Percentiles rank a stretch among this genome's conserved stretches.
Evolutionary conservation across 2,329 filamentous ascomycete genomes (phyloP).

Genomic region (Pestalotiopsis sp.): DNA sequence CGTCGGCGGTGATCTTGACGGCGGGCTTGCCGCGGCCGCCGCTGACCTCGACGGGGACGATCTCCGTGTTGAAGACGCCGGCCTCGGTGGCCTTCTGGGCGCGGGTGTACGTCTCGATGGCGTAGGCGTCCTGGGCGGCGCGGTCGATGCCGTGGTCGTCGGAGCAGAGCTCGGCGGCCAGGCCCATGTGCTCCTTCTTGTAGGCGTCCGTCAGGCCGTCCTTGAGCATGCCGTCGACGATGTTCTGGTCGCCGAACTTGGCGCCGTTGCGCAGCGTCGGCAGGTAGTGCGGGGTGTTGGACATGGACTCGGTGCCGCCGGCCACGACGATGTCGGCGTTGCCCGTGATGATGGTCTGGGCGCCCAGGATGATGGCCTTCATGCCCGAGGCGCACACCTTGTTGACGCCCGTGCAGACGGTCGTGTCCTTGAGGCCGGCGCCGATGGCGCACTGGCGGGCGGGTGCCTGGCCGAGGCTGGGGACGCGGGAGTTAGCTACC

Average conservation of each 20-base stretch:
- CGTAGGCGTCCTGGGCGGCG: conserved; percentile 91
- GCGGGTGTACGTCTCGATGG: conserved; percentile 77
- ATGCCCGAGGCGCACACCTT: conserved; percentile 97
- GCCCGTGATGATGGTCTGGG: conserved; percentile 96
- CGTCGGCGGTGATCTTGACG: conserved; percentile 78
- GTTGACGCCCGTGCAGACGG: conserved; percentile 91
- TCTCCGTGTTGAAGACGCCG: conserved; percentile 82
- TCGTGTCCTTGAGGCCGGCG: conserved; percentile 78
- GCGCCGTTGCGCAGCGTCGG: conserved; percentile 81
- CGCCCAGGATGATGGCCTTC: conserved; percentile 92
- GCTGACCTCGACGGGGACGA: conserved; percentile 83
- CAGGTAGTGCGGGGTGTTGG: conserved; percentile 94
- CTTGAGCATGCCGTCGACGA: conserved; percentile 90
- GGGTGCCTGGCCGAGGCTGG: conserved; percentile 90
- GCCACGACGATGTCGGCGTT: conserved; percentile 92
- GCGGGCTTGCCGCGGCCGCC: conserved; percentile 89
- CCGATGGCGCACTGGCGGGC: conserved; percentile 90
- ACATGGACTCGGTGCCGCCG: conserved; percentile 97
- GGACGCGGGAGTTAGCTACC: conserved; percentile 1
- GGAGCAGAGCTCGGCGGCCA: conserved; percentile 90
- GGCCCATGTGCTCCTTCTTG: conserved; percentile 95
- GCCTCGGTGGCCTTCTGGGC: conserved; percentile 80
- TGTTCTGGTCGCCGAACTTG: conserved; percentile 89
- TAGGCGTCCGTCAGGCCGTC: conserved; percentile 95
- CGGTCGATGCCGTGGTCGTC: conserved; percentile 78